Conservation (phyloP, 805 yeast genomes). For the Kregervanrija delftensis region DNA sequence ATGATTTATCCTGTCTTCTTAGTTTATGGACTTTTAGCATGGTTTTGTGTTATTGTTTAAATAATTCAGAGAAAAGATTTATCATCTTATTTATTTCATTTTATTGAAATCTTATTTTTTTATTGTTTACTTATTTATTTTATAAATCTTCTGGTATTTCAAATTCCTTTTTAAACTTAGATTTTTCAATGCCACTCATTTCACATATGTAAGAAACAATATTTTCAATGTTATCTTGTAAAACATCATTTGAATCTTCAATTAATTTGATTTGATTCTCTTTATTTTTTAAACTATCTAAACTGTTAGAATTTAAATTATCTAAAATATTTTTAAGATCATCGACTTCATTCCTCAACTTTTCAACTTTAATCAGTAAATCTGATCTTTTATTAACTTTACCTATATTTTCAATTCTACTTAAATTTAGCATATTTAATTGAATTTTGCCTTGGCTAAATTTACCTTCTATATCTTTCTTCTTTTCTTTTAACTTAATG, state of each 20-base stretch:
- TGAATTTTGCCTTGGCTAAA: constrained; percentile 6
- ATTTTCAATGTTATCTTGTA: constrained; percentile 35
- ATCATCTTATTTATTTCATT: too few relatives aligned
- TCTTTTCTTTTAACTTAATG: constrained; percentile 14
- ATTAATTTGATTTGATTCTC: constrained; percentile 1
- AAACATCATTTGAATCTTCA: constrained; percentile 7
- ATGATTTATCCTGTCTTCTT: constrained; percentile 49
- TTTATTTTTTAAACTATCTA: constrained; percentile 1
- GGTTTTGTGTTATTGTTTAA: constrained; percentile 45
- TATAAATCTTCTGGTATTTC: constrained; percentile 37
- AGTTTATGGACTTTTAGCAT: constrained; percentile 45
- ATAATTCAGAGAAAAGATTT: neutral
- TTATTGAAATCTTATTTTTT: too few relatives aligned
- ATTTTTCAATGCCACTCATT: constrained; percentile 23
- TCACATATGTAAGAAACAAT: constrained; percentile 31
- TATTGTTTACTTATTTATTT: too few relatives aligned
- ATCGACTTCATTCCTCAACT: constrained; percentile 8
- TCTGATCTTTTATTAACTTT: constrained; percentile 4
- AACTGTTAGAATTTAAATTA: neutral
- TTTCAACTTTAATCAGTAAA: constrained; percentile 5
- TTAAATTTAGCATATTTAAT: constrained; percentile 6
- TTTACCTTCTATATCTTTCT: constrained; percentile 5
- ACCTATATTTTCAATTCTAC: constrained; percentile 8
- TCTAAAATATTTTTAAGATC: constrained; percentile 5
- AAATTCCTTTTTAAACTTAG: constrained; percentile 31